A percentile compares a stretch with the other conserved stretches of the same genome.
phyloP scores from a whole-genome alignment of 805 yeast species.

The Zygotorulaspora danielsina region DNA sequence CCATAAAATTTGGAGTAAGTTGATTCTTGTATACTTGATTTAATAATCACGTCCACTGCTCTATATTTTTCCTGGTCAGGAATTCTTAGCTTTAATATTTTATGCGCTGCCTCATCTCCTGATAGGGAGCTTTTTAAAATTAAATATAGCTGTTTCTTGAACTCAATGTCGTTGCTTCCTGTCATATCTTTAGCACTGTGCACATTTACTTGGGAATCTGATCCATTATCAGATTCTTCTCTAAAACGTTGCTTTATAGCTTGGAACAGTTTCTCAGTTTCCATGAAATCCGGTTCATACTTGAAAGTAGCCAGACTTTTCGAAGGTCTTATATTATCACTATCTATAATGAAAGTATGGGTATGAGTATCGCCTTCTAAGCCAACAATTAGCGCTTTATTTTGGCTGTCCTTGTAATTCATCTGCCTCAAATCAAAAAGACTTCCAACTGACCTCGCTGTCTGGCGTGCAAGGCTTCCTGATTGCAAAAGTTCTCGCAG shows the following conservation, averaged over 20 bases:
- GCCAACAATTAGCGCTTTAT: not conserved
- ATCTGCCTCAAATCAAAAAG: constrained; percentile 48
- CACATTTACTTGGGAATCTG: constrained; percentile 11
- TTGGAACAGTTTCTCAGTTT: constrained; percentile 11
- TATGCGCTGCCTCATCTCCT: constrained; percentile 90
- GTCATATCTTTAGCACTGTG: constrained; percentile 60
- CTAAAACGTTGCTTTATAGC: constrained; percentile 3
- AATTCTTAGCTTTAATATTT: constrained; percentile 53
- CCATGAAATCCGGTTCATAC: constrained; percentile 14
- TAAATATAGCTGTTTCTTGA: constrained; percentile 73
- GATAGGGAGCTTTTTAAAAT: constrained; percentile 87
- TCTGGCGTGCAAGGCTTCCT: constrained; percentile 41
- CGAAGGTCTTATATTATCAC: constrained; percentile 6
- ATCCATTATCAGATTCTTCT: constrained; percentile 17
- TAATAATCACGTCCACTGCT: constrained; percentile 67
- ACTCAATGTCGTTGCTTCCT: constrained; percentile 54
- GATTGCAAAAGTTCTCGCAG: constrained; percentile 53
- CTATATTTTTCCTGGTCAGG: constrained; percentile 44
- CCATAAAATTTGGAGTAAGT: constrained; percentile 86
- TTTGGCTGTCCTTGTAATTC: constrained; percentile 35
- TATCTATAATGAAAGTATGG: constrained; percentile 17
- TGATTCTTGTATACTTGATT: constrained; percentile 80
- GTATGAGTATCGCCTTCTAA: constrained; percentile 4
- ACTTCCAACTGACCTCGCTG: constrained; percentile 46
- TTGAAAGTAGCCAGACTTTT: constrained; percentile 8